Percentiles rank a stretch among this genome's conserved stretches.
phyloP scores from a whole-genome alignment of 2,329 filamentous ascomycete species.

The Clonostachys sp. region DNA sequence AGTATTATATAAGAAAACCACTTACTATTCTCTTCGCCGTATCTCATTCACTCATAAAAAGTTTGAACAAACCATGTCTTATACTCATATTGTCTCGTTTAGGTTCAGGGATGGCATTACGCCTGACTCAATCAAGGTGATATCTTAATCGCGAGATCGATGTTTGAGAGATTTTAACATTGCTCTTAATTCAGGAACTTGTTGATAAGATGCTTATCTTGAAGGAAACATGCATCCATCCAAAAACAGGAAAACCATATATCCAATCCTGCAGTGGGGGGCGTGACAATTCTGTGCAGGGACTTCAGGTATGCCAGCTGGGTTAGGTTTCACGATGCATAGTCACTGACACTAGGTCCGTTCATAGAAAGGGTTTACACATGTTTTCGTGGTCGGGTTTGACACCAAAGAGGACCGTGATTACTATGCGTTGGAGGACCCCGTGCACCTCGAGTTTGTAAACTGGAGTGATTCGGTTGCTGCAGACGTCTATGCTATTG shows the following conservation, averaged over 20 bases:
- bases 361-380: conserved; percentile 53
- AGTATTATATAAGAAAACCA: too few relatives aligned
- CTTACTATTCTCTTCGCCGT: too few relatives aligned
- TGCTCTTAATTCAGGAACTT: neutral
- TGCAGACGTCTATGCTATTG: neutral
- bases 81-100: neutral
- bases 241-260: conserved; percentile 53
- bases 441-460: conserved; percentile 1
- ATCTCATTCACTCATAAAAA: too few relatives aligned
- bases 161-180: too few relatives aligned
- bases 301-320: conserved; percentile 39
- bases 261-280: conserved; percentile 55
- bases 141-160: neutral
- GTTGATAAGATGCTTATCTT: conserved; percentile 35
- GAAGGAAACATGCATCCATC: conserved; percentile 56
- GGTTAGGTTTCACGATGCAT: neutral
- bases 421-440: conserved; percentile 2
- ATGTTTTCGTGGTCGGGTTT: conserved; percentile 57
- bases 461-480: neutral
- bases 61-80: neutral
- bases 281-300: conserved; percentile 55
- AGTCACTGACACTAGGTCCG: neutral
- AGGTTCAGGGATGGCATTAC: neutral
- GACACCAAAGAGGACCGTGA: conserved; percentile 2
- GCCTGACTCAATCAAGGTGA: neutral